A percentile compares a stretch with the other conserved stretches of the same genome.
phyloP scores from a whole-genome alignment of 73 alveolate species.

The Halteria grandinella region DNA sequence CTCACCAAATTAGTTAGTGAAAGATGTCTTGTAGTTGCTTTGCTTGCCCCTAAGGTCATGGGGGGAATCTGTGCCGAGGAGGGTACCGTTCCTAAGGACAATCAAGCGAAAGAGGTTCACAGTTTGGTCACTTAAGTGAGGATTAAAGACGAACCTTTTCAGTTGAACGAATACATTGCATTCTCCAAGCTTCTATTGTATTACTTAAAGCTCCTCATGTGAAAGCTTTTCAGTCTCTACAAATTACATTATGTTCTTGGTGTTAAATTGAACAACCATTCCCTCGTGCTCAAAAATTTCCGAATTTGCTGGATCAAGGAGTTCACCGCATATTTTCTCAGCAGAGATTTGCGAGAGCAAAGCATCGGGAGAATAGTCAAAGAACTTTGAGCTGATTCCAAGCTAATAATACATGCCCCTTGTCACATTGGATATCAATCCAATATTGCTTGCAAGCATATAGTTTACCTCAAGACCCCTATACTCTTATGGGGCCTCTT shows the following conservation, averaged over 20 bases:
- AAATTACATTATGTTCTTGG: slow-evolving; percentile 11
- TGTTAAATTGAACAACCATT: neutral
- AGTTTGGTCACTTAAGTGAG: too few species aligned
- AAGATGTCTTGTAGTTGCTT: too few species aligned
- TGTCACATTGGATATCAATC: slow-evolving; percentile 27
- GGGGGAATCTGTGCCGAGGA: too few species aligned
- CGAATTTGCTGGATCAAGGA: neutral
- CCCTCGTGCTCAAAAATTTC: slow-evolving; percentile 37
- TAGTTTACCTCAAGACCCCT: neutral
- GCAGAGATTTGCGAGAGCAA: neutral
- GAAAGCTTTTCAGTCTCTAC: slow-evolving; percentile 12
- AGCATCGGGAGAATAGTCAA: slow-evolving; percentile 9
- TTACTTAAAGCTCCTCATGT: slow-evolving; percentile 33
- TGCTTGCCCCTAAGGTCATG: too few species aligned
- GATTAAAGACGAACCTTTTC: too few species aligned
- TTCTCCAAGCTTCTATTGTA: too few species aligned
- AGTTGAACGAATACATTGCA: too few species aligned
- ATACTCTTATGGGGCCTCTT: slow-evolving; percentile 11
- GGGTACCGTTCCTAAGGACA: too few species aligned
- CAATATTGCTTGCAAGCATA: slow-evolving; percentile 21
- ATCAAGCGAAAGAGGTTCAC: too few species aligned
- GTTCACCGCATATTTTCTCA: slow-evolving; percentile 23
- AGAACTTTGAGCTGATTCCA: slow-evolving; percentile 29
- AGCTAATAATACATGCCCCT: slow-evolving; percentile 16
- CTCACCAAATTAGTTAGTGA: too few species aligned